These are phyloP conservation scores for Sporothrix humicola DNA, from an alignment of 2,329 filamentous ascomycete genomes.

Conservation along the genomic window DNA sequence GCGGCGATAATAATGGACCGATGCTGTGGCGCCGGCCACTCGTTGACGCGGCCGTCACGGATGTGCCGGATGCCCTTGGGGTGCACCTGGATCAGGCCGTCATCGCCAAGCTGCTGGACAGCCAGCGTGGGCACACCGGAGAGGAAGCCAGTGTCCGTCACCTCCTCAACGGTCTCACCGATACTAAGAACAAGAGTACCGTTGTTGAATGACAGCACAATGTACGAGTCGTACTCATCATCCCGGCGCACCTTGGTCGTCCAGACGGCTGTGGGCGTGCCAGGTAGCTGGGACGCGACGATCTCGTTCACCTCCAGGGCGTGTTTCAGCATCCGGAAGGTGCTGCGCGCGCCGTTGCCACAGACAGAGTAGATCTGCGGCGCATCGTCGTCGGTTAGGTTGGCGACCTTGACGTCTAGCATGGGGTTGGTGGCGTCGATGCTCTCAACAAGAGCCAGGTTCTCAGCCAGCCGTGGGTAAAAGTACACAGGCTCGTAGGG, in stretches of 20 bases:
- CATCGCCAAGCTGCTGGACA: conserved; percentile 91
- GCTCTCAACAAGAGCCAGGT: conserved; percentile 82
- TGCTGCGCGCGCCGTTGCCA: conserved; percentile 85
- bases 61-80: conserved; percentile 96
- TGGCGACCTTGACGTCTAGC: conserved; percentile 88
- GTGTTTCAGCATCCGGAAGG: conserved; percentile 90
- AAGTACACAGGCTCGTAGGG: conserved; percentile 84
- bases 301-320: conserved; percentile 93
- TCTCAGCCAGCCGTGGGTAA: conserved; percentile 76
- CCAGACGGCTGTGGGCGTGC: conserved; percentile 91
- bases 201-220: conserved; percentile 91
- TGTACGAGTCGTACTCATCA: conserved; percentile 91
- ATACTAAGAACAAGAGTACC: conserved; percentile 92
- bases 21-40: conserved; percentile 93
- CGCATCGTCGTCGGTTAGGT: conserved; percentile 88
- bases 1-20: conserved; percentile 93
- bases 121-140: conserved; percentile 87
- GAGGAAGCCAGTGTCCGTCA: conserved; percentile 90
- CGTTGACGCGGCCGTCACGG: conserved; percentile 76
- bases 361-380: conserved; percentile 95
- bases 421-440: conserved; percentile 90
- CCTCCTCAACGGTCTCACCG: conserved; percentile 94
- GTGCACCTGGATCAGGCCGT: conserved; percentile 91
- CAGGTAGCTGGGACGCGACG: conserved; percentile 89
- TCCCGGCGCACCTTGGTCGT: conserved; percentile 83